Evolutionary conservation across 1,139 yeast genomes (phyloP), one percentile per base, ranked within the genome.

Genomic region (Kodamaea ohmeri): DNA sequence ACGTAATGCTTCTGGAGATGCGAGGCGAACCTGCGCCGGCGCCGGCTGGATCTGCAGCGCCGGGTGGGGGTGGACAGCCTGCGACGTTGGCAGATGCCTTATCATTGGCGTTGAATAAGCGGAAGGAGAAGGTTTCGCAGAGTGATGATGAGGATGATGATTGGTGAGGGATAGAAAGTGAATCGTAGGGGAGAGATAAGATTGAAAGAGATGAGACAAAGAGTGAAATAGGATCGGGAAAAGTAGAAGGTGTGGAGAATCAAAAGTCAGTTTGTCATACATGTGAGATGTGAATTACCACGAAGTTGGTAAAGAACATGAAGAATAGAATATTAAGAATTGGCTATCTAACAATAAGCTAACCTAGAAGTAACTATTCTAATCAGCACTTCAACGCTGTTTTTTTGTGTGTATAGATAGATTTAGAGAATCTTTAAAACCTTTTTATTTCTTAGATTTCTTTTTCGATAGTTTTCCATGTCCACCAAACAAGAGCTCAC

Each of bases 61-160:
- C n/a, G 13, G 72, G 73, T 4, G 61, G 64, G 3, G 61, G 66
- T 1, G 77, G 77, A 2, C 74, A 64, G 40, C 81, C 81, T 3
- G 81, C 76, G 2, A 73, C 77, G 33, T 65, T 89, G 38, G 96
- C 96, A 0, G 95, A 86, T 59, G 96, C 96, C 0, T 67, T 90
- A 39, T 90, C 95, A 3, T 86, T 84, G 19, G 97, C 97, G 1
- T 71, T 90, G 49, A 84, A 73, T 50, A 77, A 80, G 45, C 75
- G 97, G 52, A 90, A 90, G 64, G 79, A 76, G 24, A 88, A 87
- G 56, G 95, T 90, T 7, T 78, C 89, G 1, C 80, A 75, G 26
- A 83, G 90, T 51, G 96, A 88, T 51, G 95, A 85, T 47, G 97
- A 90, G 49, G 86, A 80, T 45, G 95, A 87, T 44, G 84, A 80